phyloP scores from a whole-genome alignment of 2,329 filamentous ascomycete genomes.

The Colletotrichum salicis region DNA sequence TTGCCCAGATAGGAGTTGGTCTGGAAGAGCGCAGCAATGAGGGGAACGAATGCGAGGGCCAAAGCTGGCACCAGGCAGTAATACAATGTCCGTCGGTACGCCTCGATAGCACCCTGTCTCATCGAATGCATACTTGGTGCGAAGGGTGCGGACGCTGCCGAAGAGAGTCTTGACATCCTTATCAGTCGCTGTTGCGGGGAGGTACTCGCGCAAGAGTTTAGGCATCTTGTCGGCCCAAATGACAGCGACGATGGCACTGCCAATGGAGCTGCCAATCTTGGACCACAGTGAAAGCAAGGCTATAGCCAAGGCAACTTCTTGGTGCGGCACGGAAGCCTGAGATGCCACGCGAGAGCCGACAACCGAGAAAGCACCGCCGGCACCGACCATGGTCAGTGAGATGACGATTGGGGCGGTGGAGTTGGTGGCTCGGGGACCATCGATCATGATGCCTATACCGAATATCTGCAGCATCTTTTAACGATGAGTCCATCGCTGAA shows the following conservation, averaged over 20 bases:
- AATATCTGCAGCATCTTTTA: conserved; percentile 31
- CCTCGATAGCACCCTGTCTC: conserved; percentile 37
- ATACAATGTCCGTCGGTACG: conserved; percentile 30
- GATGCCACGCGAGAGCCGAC: conserved; percentile 29
- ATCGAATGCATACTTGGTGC: conserved; percentile 36
- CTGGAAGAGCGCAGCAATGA: conserved; percentile 32
- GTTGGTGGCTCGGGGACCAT: conserved; percentile 25
- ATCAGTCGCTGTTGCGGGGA: conserved; percentile 38
- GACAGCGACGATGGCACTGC: conserved; percentile 26
- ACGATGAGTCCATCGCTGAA: conserved; percentile 27
- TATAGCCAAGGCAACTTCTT: conserved; percentile 27
- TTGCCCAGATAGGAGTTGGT: conserved; percentile 35
- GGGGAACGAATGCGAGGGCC: conserved; percentile 28
- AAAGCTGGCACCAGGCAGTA: conserved; percentile 33
- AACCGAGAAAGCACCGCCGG: conserved; percentile 46
- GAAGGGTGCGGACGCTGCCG: conserved; percentile 21
- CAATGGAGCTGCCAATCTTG: conserved; percentile 31
- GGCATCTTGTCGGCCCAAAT: conserved; percentile 40
- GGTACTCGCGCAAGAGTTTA: conserved; percentile 38
- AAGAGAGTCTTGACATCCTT: conserved; percentile 36
- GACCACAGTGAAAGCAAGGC: conserved; percentile 27
- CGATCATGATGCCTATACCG: conserved; percentile 40
- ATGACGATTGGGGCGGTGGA: conserved; percentile 64
- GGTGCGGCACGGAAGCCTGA: conserved; percentile 25
- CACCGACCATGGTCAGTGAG: conserved; percentile 82